Base-by-base conservation (phyloP, 371 early-diverging fungal genomes). In the Mucor irregularis region DNA sequence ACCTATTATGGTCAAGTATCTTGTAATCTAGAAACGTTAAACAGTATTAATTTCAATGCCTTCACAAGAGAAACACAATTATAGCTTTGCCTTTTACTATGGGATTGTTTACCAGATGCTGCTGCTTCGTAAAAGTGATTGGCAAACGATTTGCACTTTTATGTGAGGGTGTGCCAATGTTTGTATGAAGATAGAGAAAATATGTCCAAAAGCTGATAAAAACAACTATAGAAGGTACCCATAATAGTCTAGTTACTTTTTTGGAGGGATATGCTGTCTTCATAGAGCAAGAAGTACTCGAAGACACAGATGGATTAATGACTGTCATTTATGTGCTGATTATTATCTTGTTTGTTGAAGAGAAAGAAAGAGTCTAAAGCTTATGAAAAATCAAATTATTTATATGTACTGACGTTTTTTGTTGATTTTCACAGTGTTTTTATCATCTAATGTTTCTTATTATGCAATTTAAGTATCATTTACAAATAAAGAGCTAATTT, bases 141-240 rank as follows among this genome's bases (percentile, higher is more conserved):
- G 24, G 42, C 10, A 10, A 10, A 42, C 24, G 24, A 3, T 42
- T 17, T 24, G 24, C 42, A 25, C n/a, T n/a, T n/a, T n/a, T n/a
- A n/a, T n/a, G 24, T 13, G 16, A 21, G 13, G 0, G 10, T 9
- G 24, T 17, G 2, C 22, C 22, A 11, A 24, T 25, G 4, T 24
- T 25, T 5, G 53, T 53, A 29, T 49, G 50, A n/a, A 44, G 26
- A 25, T 58, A 50, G 8, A 58, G 44, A 35, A 58, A 58, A n/a
- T 44, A 42, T 21, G 50, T 58, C 34, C 35, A 50, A 11, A 58
- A 50, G 17, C 33, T 13, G 14, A 58, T 2, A 25, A 24, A 43
- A 21, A 35, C 13, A 1, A 39, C 43, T 11, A 31, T 25, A 11
- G 50, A 14, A 0, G 39, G n/a, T 34, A 33, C 21, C 51, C 50